These are phyloP conservation scores for Leonotis leonurus DNA, from an alignment of 257 asterid genomes.

Conservation along the genomic window DNA sequence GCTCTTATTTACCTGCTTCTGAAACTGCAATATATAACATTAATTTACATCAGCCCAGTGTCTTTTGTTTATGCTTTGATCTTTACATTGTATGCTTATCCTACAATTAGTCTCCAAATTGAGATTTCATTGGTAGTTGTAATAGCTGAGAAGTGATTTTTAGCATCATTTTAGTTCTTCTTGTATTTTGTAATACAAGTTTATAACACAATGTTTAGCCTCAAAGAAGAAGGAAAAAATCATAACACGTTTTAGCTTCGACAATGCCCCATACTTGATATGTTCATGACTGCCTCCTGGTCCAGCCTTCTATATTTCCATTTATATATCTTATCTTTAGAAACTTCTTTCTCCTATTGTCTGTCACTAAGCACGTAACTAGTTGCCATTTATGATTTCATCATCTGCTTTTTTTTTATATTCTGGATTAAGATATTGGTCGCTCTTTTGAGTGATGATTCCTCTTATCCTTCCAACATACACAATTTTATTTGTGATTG, in stretches of 20 bases:
- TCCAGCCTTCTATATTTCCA: background rate
- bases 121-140: background rate
- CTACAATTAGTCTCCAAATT: background rate
- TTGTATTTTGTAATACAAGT: background rate
- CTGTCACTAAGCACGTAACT: background rate
- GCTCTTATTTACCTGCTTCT: background rate
- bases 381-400: background rate
- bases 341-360: background rate
- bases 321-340: background rate
- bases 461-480: background rate
- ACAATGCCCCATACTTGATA: too few species aligned
- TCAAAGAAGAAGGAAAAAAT: too few species aligned
- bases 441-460: background rate
- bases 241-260: too few species aligned
- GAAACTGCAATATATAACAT: background rate
- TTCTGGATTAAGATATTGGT: slow-evolving; percentile 2
- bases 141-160: background rate
- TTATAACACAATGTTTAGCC: too few species aligned
- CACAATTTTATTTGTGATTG: background rate
- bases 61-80: background rate
- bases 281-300: slow-evolving; percentile 5
- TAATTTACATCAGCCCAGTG: background rate
- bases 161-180: background rate
- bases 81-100: background rate
- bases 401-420: background rate